Base-by-base conservation (phyloP, 495 filamentous ascomycete species). In the Aspergillus diversus region DNA sequence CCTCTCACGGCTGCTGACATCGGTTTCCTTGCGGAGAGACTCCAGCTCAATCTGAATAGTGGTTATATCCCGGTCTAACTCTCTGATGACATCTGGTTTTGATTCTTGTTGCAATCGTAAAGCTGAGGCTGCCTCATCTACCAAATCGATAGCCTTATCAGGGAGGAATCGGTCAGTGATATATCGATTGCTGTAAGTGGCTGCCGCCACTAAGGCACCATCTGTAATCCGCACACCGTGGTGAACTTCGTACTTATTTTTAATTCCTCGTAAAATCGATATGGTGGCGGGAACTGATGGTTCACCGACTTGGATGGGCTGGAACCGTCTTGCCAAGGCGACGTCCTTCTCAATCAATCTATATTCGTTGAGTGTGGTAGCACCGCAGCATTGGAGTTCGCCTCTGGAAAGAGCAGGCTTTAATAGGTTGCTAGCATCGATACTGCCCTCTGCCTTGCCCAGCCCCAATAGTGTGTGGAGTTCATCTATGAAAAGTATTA, bases 11-110 rank as follows among this genome's bases (percentile, higher is more conserved):
- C 92, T 97, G 12, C 87, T 87, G 46, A 96, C 78, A 68, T 99
- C 95, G 13, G 88, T 96, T 74, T 99, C 95, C 65, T 98, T 98
- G 54, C 95, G 86, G 33, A 99, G 82, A 56, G 93, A 97, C 72
- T 99, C 95, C 2, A 99, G 82, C 74, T 99, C 95, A 66, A 99
- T 99, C 68, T 97, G 94, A 43, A 98, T 91, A 1, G 95, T 98
- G 81, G 97, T 93, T 54, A 99, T 97, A 68, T 91, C 89, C 52
- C 94, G 91, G 68, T 98, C 95, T 17, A 97, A 83, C 55, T 90
- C 86, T 70, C 92, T 87, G 33, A 99, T 97, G 13, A 92, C 86
- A 61, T 99, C 95, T 0, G 95, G 95, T 65, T 96, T 97, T 67
- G 92, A 97, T 76, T 99, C 95, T 73, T 99, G 95, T 71, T 99